A percentile compares a stretch with the other conserved stretches of the same genome.
phyloP scores from a whole-genome alignment of 768 basidiomycete species.

The Dacryopinax spathularia region DNA sequence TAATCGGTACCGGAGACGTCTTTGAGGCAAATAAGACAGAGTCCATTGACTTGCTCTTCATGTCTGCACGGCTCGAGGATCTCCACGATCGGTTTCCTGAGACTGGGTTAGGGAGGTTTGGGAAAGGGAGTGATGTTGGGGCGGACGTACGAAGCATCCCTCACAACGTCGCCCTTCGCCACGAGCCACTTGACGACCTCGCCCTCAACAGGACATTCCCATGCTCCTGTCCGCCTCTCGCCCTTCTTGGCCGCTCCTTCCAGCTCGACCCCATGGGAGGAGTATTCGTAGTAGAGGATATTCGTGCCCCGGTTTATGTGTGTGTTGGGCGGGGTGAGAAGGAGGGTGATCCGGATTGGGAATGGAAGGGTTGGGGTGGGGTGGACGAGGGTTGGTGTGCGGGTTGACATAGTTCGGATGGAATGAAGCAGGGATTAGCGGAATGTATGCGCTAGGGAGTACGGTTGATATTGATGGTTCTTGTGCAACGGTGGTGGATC shows the following conservation, averaged over 20 bases:
- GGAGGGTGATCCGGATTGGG: slow-evolving; percentile 66
- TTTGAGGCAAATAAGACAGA: slow-evolving; percentile 90
- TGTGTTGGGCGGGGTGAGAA: slow-evolving; percentile 37
- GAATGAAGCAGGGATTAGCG: not conserved
- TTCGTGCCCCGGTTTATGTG: slow-evolving; percentile 55
- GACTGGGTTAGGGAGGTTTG: not conserved
- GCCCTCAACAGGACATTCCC: slow-evolving; percentile 82
- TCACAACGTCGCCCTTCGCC: slow-evolving; percentile 13
- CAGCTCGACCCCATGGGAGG: slow-evolving; percentile 35
- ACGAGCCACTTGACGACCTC: slow-evolving; percentile 57
- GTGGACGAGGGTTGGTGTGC: slow-evolving; percentile 44
- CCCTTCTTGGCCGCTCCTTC: slow-evolving; percentile 31
- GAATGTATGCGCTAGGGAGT: too few species aligned
- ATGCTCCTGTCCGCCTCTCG: slow-evolving; percentile 66
- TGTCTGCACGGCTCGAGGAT: slow-evolving; percentile 92
- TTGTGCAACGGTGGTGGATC: too few species aligned
- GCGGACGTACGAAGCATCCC: slow-evolving; percentile 10
- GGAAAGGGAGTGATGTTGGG: not conserved
- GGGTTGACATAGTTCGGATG: not conserved
- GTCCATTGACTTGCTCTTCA: slow-evolving; percentile 77
- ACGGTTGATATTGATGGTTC: too few species aligned
- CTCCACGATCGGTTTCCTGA: slow-evolving; percentile 28
- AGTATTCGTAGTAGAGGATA: slow-evolving; percentile 74
- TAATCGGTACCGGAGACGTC: slow-evolving; percentile 89
- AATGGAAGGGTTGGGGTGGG: slow-evolving; percentile 69